Base-by-base conservation (phyloP, 345 rosid species). In the Ceriops decandra region DNA sequence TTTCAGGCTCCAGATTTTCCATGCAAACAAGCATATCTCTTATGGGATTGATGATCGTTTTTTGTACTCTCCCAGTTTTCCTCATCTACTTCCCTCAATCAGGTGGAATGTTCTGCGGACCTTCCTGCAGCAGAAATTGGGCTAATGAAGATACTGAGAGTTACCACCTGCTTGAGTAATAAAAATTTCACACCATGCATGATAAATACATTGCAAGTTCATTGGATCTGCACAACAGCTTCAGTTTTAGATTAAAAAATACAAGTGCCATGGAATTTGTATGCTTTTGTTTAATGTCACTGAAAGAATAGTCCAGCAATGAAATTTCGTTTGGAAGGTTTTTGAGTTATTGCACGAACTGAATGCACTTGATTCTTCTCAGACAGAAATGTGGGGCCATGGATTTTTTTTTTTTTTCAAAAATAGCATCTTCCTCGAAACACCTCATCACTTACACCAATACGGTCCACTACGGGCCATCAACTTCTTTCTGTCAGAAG, bases 11-110 rank as follows among this genome's bases (percentile, higher is more conserved):
- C 1, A 52, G 49, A 71, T 78, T 82, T 74, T 68, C 82, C 5
- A 86, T 51, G 67, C 85, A 86, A 71, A 84, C 81, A 57, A 84
- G 98, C 76, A 90, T 92, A 74, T 90, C 97, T 26, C 82, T 92
- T 2, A 92, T 88, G 98, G 98, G 98, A 9, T 63, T 93, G 17
- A 77, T 88, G 90, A 85, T 84, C 70, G 65, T 90, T 27, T 22
- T 77, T 47, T 83, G 79, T 62, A 78, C 91, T 31, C 79, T 87
- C 11, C 77, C 93, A 1, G 77, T 82, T 74, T 57, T 66, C 65
- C 26, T 56, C 59, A 9, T 56, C 59, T 10, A 56, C 59, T 56
- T 56, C 30, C 30, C 59, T 24, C 30, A 56, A 1, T 24, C 28
- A 15, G 59, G 59, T 56, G 59, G 59, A 0, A 56, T 56, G 59